Conservation (phyloP, 352 stramenopile genomes). For the Pythium phragmitis region DNA sequence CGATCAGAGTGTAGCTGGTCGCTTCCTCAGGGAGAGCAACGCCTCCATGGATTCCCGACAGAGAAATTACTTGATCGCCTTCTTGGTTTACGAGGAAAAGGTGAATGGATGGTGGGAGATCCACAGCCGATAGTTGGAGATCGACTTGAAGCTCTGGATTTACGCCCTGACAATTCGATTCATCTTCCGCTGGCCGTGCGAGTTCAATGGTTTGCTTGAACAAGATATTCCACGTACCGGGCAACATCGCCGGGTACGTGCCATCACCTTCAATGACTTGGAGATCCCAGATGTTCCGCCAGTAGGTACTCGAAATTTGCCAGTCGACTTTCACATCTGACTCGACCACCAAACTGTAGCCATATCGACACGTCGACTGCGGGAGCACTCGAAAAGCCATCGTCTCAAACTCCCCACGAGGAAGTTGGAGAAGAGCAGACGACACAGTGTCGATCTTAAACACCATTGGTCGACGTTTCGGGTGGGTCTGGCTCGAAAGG, state of each 20-base stretch:
- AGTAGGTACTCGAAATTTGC: slow-evolving; percentile 43
- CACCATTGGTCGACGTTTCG: slow-evolving; percentile 15
- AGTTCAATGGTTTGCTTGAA: slow-evolving; percentile 64
- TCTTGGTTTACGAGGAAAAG: slow-evolving; percentile 49
- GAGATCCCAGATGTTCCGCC: slow-evolving; percentile 40
- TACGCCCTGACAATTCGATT: not conserved
- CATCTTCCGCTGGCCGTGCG: not conserved
- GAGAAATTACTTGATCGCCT: slow-evolving; percentile 33
- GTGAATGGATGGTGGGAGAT: slow-evolving; percentile 44
- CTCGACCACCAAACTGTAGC: slow-evolving; percentile 59
- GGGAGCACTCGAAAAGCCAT: slow-evolving; percentile 52
- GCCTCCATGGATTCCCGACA: slow-evolving; percentile 36
- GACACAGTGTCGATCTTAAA: slow-evolving; percentile 40
- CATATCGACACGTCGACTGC: slow-evolving; percentile 45
- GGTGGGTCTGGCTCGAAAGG: slow-evolving; percentile 2
- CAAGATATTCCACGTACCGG: slow-evolving; percentile 53
- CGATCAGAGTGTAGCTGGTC: slow-evolving; percentile 48
- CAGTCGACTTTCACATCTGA: slow-evolving; percentile 40
- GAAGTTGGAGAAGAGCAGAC: slow-evolving; percentile 35
- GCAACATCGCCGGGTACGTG: slow-evolving; percentile 41
- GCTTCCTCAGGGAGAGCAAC: slow-evolving; percentile 21
- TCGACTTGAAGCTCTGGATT: slow-evolving; percentile 44
- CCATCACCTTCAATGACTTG: slow-evolving; percentile 54
- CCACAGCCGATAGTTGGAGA: slow-evolving; percentile 55
- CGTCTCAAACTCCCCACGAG: slow-evolving; percentile 10